Conservation (phyloP, 108 stramenopile species). For the Thalassiosira profunda region DNA sequence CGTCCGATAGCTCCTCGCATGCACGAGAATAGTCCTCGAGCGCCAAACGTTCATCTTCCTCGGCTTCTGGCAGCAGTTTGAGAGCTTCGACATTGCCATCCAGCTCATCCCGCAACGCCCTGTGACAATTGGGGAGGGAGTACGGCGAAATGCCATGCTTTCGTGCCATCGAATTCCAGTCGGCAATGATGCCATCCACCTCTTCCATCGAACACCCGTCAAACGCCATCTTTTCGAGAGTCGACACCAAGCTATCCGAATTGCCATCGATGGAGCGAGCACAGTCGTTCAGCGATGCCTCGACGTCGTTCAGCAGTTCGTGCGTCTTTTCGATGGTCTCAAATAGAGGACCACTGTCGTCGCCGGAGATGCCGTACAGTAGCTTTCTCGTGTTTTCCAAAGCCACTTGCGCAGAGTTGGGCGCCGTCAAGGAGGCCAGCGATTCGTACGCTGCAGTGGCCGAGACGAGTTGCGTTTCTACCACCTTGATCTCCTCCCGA, state of each 20-base stretch:
- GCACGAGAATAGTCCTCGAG: constrained; percentile 43
- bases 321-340: constrained; percentile 66
- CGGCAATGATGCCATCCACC: constrained; percentile 63
- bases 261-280: constrained; percentile 61
- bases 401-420: constrained; percentile 65
- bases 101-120: constrained; percentile 62
- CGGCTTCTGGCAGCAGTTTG: constrained; percentile 59
- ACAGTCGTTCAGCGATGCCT: constrained; percentile 61
- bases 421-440: constrained; percentile 53
- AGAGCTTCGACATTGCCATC: constrained; percentile 75
- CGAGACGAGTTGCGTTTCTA: constrained; percentile 56
- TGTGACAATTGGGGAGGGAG: constrained; percentile 66
- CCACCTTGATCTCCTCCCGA: constrained; percentile 50
- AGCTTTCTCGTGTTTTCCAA: constrained; percentile 66
- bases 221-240: constrained; percentile 44
- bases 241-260: constrained; percentile 51
- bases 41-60: constrained; percentile 54
- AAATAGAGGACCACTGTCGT: constrained; percentile 33
- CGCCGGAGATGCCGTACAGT: constrained; percentile 48
- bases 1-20: constrained; percentile 52
- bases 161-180: constrained; percentile 82
- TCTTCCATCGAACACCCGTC: constrained; percentile 61
- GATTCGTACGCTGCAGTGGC: constrained; percentile 60
- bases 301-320: constrained; percentile 72
- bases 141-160: constrained; percentile 80